phyloP scores from a whole-genome alignment of 177 flowering plant genomes.

The Vitis hybrid region DNA sequence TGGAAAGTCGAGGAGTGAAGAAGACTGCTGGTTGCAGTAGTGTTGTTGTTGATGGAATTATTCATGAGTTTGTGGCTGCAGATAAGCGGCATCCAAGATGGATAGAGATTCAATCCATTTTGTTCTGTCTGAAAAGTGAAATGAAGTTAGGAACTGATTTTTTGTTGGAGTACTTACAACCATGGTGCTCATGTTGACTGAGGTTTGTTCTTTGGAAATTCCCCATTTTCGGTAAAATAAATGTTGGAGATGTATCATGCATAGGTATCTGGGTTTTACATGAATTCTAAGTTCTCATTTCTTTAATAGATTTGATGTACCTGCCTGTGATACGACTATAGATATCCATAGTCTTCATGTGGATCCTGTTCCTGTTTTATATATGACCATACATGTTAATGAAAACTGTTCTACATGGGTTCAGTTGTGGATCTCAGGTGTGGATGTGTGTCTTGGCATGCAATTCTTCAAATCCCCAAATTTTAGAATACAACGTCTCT shows the following conservation, averaged over 20 bases:
- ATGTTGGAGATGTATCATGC: background rate
- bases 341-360: too few relatives aligned
- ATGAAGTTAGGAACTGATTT: conserved; percentile 22
- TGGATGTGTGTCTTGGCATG: too few relatives aligned
- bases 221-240: background rate
- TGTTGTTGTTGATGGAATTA: conserved; percentile 33
- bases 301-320: too few relatives aligned
- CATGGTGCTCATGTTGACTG: background rate
- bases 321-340: too few relatives aligned
- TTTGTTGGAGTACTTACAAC: background rate
- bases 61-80: conserved; percentile 38
- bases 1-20: conserved; percentile 46
- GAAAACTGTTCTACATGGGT: too few relatives aligned
- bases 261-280: too few relatives aligned
- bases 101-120: conserved; percentile 23
- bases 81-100: conserved; percentile 40
- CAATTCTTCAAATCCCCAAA: too few relatives aligned
- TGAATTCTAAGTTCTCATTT: too few relatives aligned
- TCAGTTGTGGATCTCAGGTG: too few relatives aligned
- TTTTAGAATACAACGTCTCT: too few relatives aligned
- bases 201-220: conserved; percentile 9
- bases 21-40: conserved; percentile 49
- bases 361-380: too few relatives aligned
- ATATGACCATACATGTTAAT: too few relatives aligned
- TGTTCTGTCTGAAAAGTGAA: conserved; percentile 26